phyloP scores from a whole-genome alignment of 108 stramenopile species.

The Epithemia pelagica region DNA sequence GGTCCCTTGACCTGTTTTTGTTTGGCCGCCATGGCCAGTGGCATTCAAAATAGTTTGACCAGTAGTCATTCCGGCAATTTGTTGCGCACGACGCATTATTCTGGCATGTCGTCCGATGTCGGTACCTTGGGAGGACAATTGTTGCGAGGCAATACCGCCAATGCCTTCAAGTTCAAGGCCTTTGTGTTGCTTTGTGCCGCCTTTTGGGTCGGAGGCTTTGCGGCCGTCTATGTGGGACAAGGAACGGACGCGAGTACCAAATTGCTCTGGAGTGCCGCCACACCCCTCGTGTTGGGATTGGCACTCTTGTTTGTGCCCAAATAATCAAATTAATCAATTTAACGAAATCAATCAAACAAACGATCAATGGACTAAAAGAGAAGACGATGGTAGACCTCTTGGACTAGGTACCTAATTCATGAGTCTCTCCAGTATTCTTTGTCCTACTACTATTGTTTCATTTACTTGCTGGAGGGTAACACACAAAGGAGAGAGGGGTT shows the following conservation, averaged over 20 bases:
- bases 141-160: constrained; percentile 33
- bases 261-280: background rate
- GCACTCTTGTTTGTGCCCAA: background rate
- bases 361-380: no score
- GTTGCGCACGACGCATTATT: constrained; percentile 40
- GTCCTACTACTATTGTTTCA: no score
- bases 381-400: no score
- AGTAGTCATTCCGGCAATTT: constrained; percentile 36
- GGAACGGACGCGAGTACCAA: background rate
- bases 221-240: constrained; percentile 10
- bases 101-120: constrained; percentile 44
- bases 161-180: constrained; percentile 29
- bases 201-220: constrained; percentile 40
- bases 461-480: no score
- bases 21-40: constrained; percentile 34
- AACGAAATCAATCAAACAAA: no score
- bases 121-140: constrained; percentile 42
- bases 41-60: constrained; percentile 39
- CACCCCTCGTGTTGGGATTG: background rate
- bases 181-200: constrained; percentile 21
- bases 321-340: no score
- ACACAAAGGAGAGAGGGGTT: no score
- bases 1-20: constrained; percentile 16
- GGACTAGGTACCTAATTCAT: no score
- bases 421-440: no score